Percentiles rank a stretch among this genome's conserved stretches.
phyloP scores from a whole-genome alignment of 2,329 filamentous ascomycete genomes.

The Sporothrix sp. region DNA sequence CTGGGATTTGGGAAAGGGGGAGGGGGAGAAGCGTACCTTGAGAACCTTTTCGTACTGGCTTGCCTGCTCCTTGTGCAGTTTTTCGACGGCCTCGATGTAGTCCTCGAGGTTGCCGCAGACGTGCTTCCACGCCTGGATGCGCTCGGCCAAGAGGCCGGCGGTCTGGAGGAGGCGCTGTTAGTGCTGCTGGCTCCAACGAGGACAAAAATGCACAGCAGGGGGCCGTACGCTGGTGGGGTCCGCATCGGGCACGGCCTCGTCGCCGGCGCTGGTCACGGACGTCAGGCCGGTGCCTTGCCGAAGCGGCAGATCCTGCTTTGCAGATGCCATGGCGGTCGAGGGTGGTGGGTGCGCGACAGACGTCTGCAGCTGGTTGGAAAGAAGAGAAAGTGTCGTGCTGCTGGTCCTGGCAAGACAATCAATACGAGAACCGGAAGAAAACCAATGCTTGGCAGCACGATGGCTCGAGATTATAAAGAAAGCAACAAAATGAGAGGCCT shows the following conservation, averaged over 20 bases:
- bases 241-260: constrained; percentile 49
- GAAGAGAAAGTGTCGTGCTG: not conserved
- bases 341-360: not conserved
- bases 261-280: constrained; percentile 33
- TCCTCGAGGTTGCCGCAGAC: constrained; percentile 85
- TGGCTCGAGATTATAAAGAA: not conserved
- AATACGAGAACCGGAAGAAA: not conserved
- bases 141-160: constrained; percentile 72
- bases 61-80: constrained; percentile 70
- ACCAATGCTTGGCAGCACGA: not conserved
- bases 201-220: no score
- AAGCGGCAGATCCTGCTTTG: constrained; percentile 15
- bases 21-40: constrained; percentile 55
- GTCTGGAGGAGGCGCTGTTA: constrained; percentile 38
- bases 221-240: constrained; percentile 48
- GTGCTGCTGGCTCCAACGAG: no score
- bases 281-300: constrained; percentile 19
- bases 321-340: constrained; percentile 4
- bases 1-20: no score
- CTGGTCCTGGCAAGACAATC: not conserved
- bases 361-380: not conserved
- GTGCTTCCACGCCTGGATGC: constrained; percentile 92
- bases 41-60: constrained; percentile 94
- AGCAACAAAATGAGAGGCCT: not conserved
- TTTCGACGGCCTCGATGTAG: constrained; percentile 77